Evolutionary conservation across 1,284 basidiomycete species (phyloP).

Genomic region (Porodaedalea pini): DNA sequence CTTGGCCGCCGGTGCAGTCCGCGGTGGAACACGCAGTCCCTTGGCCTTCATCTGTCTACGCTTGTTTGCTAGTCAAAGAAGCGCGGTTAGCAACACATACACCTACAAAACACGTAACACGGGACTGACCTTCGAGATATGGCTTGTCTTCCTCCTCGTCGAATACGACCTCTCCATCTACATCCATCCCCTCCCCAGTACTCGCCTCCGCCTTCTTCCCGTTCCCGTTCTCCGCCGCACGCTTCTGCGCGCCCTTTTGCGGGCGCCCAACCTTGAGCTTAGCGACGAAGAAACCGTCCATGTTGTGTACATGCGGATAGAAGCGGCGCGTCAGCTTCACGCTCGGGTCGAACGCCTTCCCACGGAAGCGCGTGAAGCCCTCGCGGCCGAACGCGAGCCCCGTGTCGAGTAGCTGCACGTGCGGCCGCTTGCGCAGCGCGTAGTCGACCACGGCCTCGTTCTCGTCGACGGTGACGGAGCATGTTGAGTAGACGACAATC

Average conservation of each 20-base stretch:
- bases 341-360: constrained; percentile 82
- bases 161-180: constrained; percentile 43
- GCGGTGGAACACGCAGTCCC: constrained; percentile 50
- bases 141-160: constrained; percentile 67
- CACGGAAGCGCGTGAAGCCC: constrained; percentile 88
- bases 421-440: constrained; percentile 94
- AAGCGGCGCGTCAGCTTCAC: constrained; percentile 84
- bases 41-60: constrained; percentile 71
- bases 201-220: constrained; percentile 35
- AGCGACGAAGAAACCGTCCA: constrained; percentile 99
- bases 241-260: constrained; percentile 41
- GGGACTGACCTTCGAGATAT: constrained; percentile 62
- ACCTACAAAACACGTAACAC: constrained; percentile 15
- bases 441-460: constrained; percentile 99
- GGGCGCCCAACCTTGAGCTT: constrained; percentile 93
- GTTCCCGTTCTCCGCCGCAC: constrained; percentile 34
- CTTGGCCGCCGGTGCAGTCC: neutral
- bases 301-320: constrained; percentile 89
- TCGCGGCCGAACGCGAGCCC: constrained; percentile 92
- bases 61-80: constrained; percentile 53
- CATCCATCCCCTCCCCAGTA: constrained; percentile 25
- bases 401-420: constrained; percentile 91
- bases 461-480: constrained; percentile 97
- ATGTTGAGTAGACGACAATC: constrained; percentile 97
- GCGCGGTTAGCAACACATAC: constrained; percentile 18